Evolutionary conservation across 352 stramenopile genomes (phyloP).

Genomic region (Phytophthora sp.): DNA sequence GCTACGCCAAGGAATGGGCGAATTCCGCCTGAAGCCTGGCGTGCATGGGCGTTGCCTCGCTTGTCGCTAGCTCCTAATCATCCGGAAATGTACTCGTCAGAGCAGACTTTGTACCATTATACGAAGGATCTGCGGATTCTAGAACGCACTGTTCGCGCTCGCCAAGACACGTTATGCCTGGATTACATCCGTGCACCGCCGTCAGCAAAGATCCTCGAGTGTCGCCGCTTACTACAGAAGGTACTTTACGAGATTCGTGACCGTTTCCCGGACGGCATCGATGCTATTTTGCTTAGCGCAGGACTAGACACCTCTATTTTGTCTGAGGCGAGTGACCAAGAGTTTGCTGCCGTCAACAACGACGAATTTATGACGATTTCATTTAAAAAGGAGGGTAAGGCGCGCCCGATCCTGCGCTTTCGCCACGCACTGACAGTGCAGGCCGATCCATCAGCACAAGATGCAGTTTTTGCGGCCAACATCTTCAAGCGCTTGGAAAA

Average conservation of each 20-base stretch:
- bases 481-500: slow-evolving; percentile 52
- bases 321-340: slow-evolving; percentile 56
- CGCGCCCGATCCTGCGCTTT: slow-evolving; percentile 55
- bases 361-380: slow-evolving; percentile 39
- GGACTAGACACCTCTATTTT: slow-evolving; percentile 79
- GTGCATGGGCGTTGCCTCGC: slow-evolving; percentile 58
- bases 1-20: slow-evolving; percentile 20
- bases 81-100: slow-evolving; percentile 59
- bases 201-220: slow-evolving; percentile 40
- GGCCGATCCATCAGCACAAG: slow-evolving; percentile 39
- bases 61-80: slow-evolving; percentile 68
- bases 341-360: slow-evolving; percentile 20
- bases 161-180: slow-evolving; percentile 32
- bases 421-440: slow-evolving; percentile 65
- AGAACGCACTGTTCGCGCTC: slow-evolving; percentile 38
- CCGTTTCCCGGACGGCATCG: slow-evolving; percentile 41
- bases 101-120: slow-evolving; percentile 81
- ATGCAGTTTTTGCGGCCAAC: slow-evolving; percentile 46
- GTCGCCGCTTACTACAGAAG: slow-evolving; percentile 55
- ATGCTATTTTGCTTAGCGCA: slow-evolving; percentile 66
- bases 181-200: slow-evolving; percentile 57
- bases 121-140: slow-evolving; percentile 65
- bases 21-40: slow-evolving; percentile 59
- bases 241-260: slow-evolving; percentile 52
- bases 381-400: slow-evolving; percentile 41